Evolutionary conservation across 768 basidiomycete species (phyloP).

Genomic region (Panaeolus cyanescens): DNA sequence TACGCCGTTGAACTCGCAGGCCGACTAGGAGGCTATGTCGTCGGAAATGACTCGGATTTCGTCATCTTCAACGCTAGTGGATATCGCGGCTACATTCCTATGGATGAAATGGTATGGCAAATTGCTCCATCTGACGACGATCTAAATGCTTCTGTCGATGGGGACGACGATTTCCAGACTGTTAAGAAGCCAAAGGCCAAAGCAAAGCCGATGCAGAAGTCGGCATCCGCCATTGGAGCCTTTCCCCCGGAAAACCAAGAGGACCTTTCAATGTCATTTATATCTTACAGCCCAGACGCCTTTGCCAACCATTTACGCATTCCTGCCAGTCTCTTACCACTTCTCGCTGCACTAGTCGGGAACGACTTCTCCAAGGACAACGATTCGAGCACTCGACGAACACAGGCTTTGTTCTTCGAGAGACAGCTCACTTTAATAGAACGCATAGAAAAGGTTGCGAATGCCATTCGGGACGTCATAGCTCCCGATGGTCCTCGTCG

Average conservation of each 20-base stretch:
- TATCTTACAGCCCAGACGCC: constrained; percentile 58
- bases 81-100: constrained; percentile 76
- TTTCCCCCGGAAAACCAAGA: constrained; percentile 55
- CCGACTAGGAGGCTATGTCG: constrained; percentile 69
- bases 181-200: constrained; percentile 54
- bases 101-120: constrained; percentile 77
- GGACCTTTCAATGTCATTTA: constrained; percentile 52
- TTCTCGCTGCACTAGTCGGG: constrained; percentile 77
- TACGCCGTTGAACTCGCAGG: constrained; percentile 85
- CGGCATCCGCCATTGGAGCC: constrained; percentile 36
- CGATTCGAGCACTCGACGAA: constrained; percentile 47
- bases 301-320: constrained; percentile 70
- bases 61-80: constrained; percentile 75
- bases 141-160: constrained; percentile 26
- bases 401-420: constrained; percentile 72
- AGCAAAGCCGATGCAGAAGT: constrained; percentile 35
- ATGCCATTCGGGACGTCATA: constrained; percentile 55
- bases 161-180: constrained; percentile 58
- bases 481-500: constrained; percentile 48
- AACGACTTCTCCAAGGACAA: constrained; percentile 72
- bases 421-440: constrained; percentile 54
- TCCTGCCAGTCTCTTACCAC: constrained; percentile 71
- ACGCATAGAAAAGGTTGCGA: constrained; percentile 68
- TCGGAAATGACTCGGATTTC: constrained; percentile 83
- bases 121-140: constrained; percentile 25